Evolutionary conservation across 1,284 basidiomycete species (phyloP), one percentile per base, ranked within the genome.

Genomic region (Naganishia albida): DNA sequence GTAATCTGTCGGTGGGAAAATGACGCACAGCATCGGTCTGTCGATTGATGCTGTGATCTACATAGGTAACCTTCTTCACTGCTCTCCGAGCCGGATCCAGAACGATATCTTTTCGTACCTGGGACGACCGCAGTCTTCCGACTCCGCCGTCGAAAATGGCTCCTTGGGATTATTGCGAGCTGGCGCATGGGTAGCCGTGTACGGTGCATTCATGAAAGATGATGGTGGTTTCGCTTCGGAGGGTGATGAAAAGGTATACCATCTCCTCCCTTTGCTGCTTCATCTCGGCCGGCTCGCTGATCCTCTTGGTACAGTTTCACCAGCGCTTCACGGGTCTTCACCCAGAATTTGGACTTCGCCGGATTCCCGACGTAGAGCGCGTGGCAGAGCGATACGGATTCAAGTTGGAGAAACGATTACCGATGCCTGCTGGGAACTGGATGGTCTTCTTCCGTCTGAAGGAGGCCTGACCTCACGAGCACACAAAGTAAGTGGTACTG

Each of bases 41-140:
- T 23, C 42, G 13, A 10, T 20, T 54, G 16, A 34, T 28, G 23
- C 34, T 54, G 34, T 8, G 10, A 23, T 25, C 18, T 7, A 7
- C 34, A 2, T 16, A 64, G 62, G 52, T 44, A 65, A 65, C 38
- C 55, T 65, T 2, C 49, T 65, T 4, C 63, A 65, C 28, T 65
- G 63, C 28, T 43, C 55, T 23, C 63, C 63, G 25, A 3, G 7
- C 18, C 55, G 57, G 15, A 60, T 46, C 8, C 57, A 60, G 23
- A 26, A 34, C 34, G 57, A 60, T 20, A 60, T 60, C 46, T 60
- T 60, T 25, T 60, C 57, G 4, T 46, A 60, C 34, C 46, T 60
- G 3, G 57, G 57, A 13, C 10, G 26, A 1, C 25, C 25, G 25
- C 1, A 26, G 4, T 1, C 16, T 18, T 39, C 34, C 12, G 4